Conservation (phyloP, 257 asterid genomes). For the Henckelia pumila region DNA sequence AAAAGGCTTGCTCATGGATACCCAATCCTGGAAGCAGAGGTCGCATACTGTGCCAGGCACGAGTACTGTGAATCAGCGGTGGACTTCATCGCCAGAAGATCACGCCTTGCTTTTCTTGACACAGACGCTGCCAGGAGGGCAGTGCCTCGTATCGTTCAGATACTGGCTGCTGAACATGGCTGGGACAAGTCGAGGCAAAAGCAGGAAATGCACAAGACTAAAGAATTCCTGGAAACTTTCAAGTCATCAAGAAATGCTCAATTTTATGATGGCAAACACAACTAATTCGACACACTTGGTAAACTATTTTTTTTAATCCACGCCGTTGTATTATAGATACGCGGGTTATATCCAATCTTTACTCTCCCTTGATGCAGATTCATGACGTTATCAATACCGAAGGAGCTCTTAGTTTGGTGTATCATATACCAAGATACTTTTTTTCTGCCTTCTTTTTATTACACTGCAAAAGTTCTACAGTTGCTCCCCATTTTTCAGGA, state of each 20-base stretch:
- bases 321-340: not conserved
- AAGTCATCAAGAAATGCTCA: conserved; percentile 91
- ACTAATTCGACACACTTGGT: conserved; percentile 34
- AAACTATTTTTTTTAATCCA: not conserved
- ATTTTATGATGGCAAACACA: conserved; percentile 92
- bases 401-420: conserved; percentile 12
- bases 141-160: conserved; percentile 70
- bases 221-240: conserved; percentile 79
- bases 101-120: conserved; percentile 94
- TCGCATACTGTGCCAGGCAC: conserved; percentile 91
- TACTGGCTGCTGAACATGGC: conserved; percentile 76
- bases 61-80: conserved; percentile 43
- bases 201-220: conserved; percentile 57
- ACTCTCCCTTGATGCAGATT: conserved; percentile 31
- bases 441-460: conserved; percentile 15
- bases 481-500: conserved; percentile 13
- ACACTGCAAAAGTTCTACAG: conserved; percentile 24
- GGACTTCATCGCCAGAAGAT: conserved; percentile 73
- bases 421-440: conserved; percentile 10
- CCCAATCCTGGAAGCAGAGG: conserved; percentile 95
- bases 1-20: conserved; percentile 97
- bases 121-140: conserved; percentile 92
- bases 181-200: conserved; percentile 87
- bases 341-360: conserved; percentile 1
- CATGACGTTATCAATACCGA: conserved; percentile 16